Evolutionary conservation across 1,139 yeast species (phyloP).

Genomic region (Blastobotrys indianensis): DNA sequence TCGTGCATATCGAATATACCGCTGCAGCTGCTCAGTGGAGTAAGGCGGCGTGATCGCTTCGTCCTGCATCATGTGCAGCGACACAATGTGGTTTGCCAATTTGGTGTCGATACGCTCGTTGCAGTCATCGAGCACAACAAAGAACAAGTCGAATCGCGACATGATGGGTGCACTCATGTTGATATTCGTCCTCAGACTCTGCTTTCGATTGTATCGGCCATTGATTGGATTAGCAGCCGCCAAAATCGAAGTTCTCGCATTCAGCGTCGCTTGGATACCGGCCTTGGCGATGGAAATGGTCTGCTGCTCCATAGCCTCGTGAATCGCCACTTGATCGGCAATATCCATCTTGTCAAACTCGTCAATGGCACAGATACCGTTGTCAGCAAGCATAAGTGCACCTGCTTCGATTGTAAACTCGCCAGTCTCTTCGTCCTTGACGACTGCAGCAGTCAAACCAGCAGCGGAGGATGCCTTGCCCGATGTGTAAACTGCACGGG

Average conservation of each 20-base stretch:
- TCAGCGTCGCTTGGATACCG: conserved; percentile 94
- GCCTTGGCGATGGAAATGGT: conserved; percentile 97
- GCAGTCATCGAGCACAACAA: conserved; percentile 91
- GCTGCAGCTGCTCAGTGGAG: conserved; percentile 78
- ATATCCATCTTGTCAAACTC: conserved; percentile 98
- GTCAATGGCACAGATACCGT: conserved; percentile 97
- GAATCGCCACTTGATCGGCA: conserved; percentile 95
- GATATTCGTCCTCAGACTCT: conserved; percentile 78
- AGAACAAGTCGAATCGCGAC: conserved; percentile 95
- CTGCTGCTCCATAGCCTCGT: conserved; percentile 99
- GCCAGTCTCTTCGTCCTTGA: conserved; percentile 95
- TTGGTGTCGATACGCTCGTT: conserved; percentile 87
- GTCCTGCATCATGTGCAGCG: conserved; percentile 86
- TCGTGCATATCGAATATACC: conserved; percentile 88
- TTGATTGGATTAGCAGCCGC: conserved; percentile 98
- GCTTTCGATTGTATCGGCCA: conserved; percentile 86
- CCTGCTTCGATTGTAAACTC: conserved; percentile 98
- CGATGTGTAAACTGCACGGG: conserved; percentile 93
- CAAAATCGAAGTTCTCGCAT: conserved; percentile 90
- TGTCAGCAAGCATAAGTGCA: conserved; percentile 97
- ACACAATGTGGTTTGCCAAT: conserved; percentile 87
- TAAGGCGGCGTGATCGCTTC: conserved; percentile 88
- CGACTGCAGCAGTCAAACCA: conserved; percentile 97
- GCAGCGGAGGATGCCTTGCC: conserved; percentile 99
- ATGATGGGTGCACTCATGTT: conserved; percentile 99